A percentile compares a stretch with the other conserved stretches of the same genome.
phyloP scores from a whole-genome alignment of 495 filamentous ascomycete species.

The Astrothelium subdiscretum region DNA sequence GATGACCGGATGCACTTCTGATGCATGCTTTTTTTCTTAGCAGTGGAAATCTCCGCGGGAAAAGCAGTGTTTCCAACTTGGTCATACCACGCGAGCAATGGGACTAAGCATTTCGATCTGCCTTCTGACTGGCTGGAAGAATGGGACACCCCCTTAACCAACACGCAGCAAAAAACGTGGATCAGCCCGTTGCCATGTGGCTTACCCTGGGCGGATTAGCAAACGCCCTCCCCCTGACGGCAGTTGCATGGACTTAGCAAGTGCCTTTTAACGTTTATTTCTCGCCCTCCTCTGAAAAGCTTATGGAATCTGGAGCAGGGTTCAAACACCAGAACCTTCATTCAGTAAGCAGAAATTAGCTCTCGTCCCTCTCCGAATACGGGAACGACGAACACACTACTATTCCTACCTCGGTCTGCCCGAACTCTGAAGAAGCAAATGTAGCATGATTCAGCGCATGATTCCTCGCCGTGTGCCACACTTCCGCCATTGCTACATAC shows the following conservation, averaged over 20 bases:
- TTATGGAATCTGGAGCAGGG: not conserved
- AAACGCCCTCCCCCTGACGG: not conserved
- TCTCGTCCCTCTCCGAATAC: not conserved
- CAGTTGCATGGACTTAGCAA: not conserved
- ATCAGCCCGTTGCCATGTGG: slow-evolving; percentile 1
- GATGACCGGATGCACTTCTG: not conserved
- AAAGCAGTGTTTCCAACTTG: not conserved
- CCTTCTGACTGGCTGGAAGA: not conserved
- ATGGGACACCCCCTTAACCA: not conserved
- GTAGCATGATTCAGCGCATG: not conserved
- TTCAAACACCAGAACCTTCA: not conserved
- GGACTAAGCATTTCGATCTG: not conserved
- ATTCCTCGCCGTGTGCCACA: not conserved
- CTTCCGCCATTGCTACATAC: not conserved
- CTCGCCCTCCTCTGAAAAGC: not conserved
- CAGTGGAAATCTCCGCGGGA: not conserved
- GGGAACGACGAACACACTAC: too few relatives aligned
- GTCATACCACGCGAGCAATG: not conserved
- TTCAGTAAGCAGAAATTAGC: not conserved
- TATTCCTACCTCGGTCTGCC: not conserved
- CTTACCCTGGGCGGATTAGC: not conserved
- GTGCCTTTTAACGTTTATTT: not conserved
- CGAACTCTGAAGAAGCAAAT: not conserved
- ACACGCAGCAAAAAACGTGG: slow-evolving; percentile 1
- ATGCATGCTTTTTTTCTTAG: not conserved